phyloP scores from a whole-genome alignment of 2,329 filamentous ascomycete species.

The Pseudogymnoascus verrucosus region DNA sequence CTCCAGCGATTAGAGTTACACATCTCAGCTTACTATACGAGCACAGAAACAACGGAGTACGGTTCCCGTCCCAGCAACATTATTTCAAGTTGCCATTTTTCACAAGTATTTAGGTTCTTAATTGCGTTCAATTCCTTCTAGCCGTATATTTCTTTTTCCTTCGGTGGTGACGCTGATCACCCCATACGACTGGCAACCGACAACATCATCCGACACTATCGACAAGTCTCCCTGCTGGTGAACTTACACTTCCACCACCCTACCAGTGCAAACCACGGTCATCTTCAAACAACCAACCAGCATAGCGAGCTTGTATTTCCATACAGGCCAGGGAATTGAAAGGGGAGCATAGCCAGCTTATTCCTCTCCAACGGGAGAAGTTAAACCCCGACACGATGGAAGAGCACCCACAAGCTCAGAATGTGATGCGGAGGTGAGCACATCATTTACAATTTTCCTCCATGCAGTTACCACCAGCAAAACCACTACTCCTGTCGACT shows the following conservation, averaged over 20 bases:
- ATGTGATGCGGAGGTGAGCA: constrained; percentile 38
- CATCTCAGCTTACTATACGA: constrained; percentile 6
- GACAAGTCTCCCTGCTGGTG: background rate
- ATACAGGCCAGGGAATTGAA: background rate
- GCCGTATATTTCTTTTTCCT: background rate
- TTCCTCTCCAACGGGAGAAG: background rate
- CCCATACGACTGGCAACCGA: background rate
- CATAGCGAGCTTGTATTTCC: background rate
- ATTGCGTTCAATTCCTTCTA: constrained; percentile 4
- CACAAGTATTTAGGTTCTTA: constrained; percentile 7
- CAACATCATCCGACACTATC: background rate
- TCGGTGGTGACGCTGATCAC: background rate
- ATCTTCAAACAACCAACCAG: background rate
- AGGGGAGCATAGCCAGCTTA: background rate
- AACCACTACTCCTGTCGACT: background rate
- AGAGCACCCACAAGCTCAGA: constrained; percentile 26
- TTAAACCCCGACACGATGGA: constrained; percentile 20
- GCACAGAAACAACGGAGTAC: background rate
- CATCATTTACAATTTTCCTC: background rate
- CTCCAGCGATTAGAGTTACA: constrained; percentile 2
- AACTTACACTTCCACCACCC: background rate
- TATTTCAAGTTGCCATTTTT: constrained; percentile 6
- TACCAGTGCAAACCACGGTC: background rate
- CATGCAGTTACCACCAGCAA: background rate
- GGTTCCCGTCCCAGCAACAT: constrained; percentile 1